Base-by-base conservation (phyloP, 345 rosid species). In the Populus tremula region DNA sequence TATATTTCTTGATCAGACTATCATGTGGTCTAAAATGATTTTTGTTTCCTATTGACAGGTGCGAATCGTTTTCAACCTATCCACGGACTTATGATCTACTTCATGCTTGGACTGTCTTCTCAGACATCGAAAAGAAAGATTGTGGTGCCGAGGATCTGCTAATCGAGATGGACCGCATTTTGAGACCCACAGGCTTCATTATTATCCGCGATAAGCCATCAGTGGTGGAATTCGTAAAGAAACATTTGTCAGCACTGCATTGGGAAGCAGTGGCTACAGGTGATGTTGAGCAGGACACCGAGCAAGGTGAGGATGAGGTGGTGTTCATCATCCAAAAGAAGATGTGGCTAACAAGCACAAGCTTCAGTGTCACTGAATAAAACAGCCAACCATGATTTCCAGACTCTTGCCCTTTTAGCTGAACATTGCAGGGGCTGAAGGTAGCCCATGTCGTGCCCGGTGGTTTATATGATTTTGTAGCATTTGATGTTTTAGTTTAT, bases 131-230 rank as follows among this genome's bases (percentile, higher is more conserved):
- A 87, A 88, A 85, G 86, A 95, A 89, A 82, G 93, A 89, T 38
- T 95, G 99, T 79, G 88, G 99, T 68, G 79, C 72, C 0, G 96
- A 91, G 84, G 99, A 95, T 87, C 86, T 95, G 38, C 78, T 95
- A 21, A 79, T 95, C 0, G 99, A 95, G 89, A 93, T 95, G 99
- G 99, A 95, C 78, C 91, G 99, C 47, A 88, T 95, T 54, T 91
- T 95, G 77, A 87, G 99, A 80, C 99, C 99, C 1, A 92, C 84
- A 0, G 99, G 99, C 54, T 91, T 93, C 74, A 36, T 89, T 38
- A 89, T 95, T 78, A 77, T 95, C 79, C 82, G 89, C 59, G 98
- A 95, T 87, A 93, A 90, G 65, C 86, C 85, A 77, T 73, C 87
- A 0, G 85, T 88, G 62, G 82, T 92, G 17, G 96, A 88, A 64